Evolutionary conservation across 176 grass and related monocot genomes (phyloP).

Genomic region (Cenchrus purpureus): DNA sequence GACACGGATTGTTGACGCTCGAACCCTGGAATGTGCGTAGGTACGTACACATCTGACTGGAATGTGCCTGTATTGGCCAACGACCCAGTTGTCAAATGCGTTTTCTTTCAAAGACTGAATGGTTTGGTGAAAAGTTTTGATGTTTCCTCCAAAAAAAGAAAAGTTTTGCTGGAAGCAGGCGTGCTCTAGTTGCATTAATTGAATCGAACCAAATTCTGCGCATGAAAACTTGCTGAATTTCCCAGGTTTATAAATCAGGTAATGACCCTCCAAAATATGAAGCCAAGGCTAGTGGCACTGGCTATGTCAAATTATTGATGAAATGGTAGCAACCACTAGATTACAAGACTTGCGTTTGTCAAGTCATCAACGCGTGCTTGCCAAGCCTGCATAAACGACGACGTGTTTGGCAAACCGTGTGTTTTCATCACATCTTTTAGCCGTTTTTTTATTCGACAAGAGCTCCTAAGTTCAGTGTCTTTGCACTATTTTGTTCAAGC

Average conservation of each 20-base stretch:
- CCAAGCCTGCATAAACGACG: neutral
- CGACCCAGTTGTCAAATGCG: neutral
- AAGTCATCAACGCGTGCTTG: neutral
- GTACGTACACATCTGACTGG: no score
- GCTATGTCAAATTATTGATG: neutral
- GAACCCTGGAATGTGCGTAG: no score
- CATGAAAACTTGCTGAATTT: neutral
- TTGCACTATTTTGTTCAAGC: neutral
- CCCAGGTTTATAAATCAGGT: no score
- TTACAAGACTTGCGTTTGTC: neutral
- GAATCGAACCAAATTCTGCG: no score
- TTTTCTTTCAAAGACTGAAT: neutral
- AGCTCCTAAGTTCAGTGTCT: neutral
- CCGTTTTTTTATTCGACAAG: neutral
- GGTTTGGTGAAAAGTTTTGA: neutral
- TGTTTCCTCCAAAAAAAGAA: no score
- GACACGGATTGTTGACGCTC: no score
- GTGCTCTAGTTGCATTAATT: neutral
- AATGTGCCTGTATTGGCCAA: no score
- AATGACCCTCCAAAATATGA: no score
- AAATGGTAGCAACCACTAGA: neutral
- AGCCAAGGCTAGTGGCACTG: no score
- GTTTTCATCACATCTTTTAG: neutral
- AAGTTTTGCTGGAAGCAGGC: no score
- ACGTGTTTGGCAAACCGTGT: neutral